Evolutionary conservation across 176 grass and related monocot genomes (phyloP).

Genomic region (Tillandsia leiboldiana): DNA sequence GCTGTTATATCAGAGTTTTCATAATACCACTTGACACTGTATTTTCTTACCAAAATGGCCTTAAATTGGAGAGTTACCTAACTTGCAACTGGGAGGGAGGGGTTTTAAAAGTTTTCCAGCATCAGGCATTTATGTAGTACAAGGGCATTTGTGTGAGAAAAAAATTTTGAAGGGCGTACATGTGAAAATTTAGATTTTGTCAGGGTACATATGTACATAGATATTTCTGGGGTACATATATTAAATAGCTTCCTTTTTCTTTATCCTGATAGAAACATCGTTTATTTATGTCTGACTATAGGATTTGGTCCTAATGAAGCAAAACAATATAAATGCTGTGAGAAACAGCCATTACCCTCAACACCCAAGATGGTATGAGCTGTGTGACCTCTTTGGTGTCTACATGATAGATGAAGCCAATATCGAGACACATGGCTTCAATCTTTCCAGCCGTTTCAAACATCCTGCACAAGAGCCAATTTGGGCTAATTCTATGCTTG

Average conservation of each 20-base stretch:
- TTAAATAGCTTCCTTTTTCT: no score
- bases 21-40: neutral
- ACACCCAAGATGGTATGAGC: constrained; percentile 87
- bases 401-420: constrained; percentile 97
- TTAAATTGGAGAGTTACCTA: no score
- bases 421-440: constrained; percentile 93
- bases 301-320: constrained; percentile 92
- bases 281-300: constrained; percentile 2
- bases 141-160: no score
- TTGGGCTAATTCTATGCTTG: constrained; percentile 82
- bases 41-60: neutral
- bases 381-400: constrained; percentile 87
- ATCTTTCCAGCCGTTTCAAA: constrained; percentile 63
- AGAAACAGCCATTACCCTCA: constrained; percentile 97
- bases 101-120: no score
- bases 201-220: no score
- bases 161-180: no score
- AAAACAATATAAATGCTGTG: constrained; percentile 97
- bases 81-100: no score
- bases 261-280: no score
- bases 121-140: no score
- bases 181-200: no score
- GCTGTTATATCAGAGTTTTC: neutral
- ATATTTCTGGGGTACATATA: no score
- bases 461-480: constrained; percentile 74